Evolutionary conservation across 2,329 filamentous ascomycete species (phyloP).

Genomic region (Hymenoscyphus scutula): DNA sequence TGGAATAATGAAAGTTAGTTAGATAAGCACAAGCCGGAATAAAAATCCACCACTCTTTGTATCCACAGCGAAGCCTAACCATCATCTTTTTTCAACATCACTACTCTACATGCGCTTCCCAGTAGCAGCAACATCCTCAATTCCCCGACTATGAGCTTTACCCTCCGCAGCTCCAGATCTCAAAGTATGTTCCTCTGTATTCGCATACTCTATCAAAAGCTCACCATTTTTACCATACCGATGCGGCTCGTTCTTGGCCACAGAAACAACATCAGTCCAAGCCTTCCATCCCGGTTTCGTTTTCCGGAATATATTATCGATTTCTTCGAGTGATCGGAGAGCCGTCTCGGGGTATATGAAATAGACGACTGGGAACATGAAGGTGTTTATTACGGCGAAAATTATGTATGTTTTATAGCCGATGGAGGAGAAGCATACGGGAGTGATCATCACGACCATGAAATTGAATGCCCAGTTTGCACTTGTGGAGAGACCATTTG

Average conservation of each 20-base stretch:
- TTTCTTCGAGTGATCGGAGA: slow-evolving; percentile 62
- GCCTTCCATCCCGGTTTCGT: slow-evolving; percentile 38
- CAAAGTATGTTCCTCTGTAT: slow-evolving; percentile 27
- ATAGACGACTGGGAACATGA: slow-evolving; percentile 44
- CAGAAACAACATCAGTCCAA: slow-evolving; percentile 43
- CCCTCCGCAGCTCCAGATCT: slow-evolving; percentile 10
- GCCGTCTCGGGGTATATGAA: slow-evolving; percentile 66
- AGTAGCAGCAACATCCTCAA: slow-evolving; percentile 15
- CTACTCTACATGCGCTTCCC: slow-evolving; percentile 7
- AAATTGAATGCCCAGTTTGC: slow-evolving; percentile 56
- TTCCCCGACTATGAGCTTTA: slow-evolving; percentile 6
- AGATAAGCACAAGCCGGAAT: too few species aligned
- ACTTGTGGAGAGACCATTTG: slow-evolving; percentile 51
- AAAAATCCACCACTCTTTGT: too few species aligned
- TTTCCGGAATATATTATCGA: slow-evolving; percentile 63
- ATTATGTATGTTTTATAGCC: slow-evolving; percentile 61
- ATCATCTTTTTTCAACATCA: slow-evolving; percentile 13
- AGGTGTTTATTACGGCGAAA: slow-evolving; percentile 56
- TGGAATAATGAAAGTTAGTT: too few species aligned
- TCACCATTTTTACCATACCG: slow-evolving; percentile 60
- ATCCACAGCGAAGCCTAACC: not conserved
- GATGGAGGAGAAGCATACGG: slow-evolving; percentile 46
- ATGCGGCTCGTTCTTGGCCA: slow-evolving; percentile 48
- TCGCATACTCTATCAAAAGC: slow-evolving; percentile 42
- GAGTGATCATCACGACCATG: slow-evolving; percentile 43